Conservation (phyloP, 345 rosid genomes). For the Gossypium sturtianum region DNA sequence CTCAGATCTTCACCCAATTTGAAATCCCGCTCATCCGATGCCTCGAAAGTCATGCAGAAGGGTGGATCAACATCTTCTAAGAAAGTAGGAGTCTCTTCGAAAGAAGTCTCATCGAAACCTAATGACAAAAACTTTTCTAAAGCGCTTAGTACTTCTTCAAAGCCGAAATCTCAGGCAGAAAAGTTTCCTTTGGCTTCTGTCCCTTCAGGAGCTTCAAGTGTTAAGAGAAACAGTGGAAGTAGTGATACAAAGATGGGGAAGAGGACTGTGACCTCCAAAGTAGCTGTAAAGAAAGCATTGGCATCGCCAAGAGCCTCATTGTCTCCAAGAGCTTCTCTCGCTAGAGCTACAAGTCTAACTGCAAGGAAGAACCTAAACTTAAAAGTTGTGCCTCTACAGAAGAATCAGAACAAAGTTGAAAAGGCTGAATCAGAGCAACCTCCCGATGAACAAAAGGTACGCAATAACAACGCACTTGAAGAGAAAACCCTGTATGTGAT, state of each 20-base stretch:
- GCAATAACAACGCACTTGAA: slow-evolving; percentile 24
- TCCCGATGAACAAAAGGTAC: slow-evolving; percentile 13
- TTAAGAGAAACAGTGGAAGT: slow-evolving; percentile 23
- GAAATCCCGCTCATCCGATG: slow-evolving; percentile 13
- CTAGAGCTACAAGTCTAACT: slow-evolving; percentile 29
- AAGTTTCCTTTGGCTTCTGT: slow-evolving; percentile 21
- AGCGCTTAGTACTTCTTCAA: slow-evolving; percentile 27
- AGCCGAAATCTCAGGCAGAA: slow-evolving; percentile 31
- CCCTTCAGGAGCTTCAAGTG: slow-evolving; percentile 25
- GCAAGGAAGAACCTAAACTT: slow-evolving; percentile 29
- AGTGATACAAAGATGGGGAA: slow-evolving; percentile 28
- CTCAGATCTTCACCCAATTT: slow-evolving; percentile 21
- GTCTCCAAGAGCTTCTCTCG: slow-evolving; percentile 22
- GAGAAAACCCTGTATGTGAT: slow-evolving; percentile 71
- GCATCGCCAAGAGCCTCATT: slow-evolving; percentile 26
- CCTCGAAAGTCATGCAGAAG: slow-evolving; percentile 15
- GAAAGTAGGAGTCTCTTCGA: slow-evolving; percentile 19
- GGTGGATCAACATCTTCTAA: slow-evolving; percentile 26
- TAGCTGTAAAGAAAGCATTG: slow-evolving; percentile 25
- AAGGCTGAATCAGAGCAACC: slow-evolving; percentile 27
- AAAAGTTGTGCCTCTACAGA: slow-evolving; percentile 27
- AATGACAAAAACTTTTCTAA: slow-evolving; percentile 29
- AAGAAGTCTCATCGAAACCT: slow-evolving; percentile 25
- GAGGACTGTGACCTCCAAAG: slow-evolving; percentile 20
- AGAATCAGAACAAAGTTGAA: slow-evolving; percentile 27